These are phyloP conservation scores for Ascosphaera acerosa DNA, from an alignment of 2,329 filamentous ascomycete species.

Conservation along the genomic window DNA sequence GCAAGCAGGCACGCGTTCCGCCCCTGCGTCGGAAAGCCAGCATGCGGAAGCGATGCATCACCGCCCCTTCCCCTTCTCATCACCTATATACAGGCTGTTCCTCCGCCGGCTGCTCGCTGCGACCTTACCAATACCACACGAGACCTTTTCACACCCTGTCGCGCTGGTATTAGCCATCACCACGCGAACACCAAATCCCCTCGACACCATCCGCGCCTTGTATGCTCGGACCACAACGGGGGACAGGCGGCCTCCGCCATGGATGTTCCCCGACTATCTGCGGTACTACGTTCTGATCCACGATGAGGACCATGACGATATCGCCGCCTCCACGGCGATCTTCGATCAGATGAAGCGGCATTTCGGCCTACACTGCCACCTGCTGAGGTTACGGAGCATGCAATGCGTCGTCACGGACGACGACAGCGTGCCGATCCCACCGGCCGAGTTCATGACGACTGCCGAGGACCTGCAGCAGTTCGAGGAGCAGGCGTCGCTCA, in stretches of 20 bases:
- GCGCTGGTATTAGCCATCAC: conserved; percentile 89
- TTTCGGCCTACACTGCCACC: conserved; percentile 82
- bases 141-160: conserved; percentile 86
- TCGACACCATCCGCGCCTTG: conserved; percentile 61
- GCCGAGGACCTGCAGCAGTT: conserved; percentile 34
- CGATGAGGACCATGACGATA: conserved; percentile 87
- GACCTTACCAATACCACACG: conserved; percentile 53
- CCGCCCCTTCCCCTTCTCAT: conserved; percentile 23
- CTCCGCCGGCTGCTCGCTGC: conserved; percentile 61
- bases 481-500: conserved; percentile 7
- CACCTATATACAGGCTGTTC: conserved; percentile 67
- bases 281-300: conserved; percentile 93
- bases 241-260: conserved; percentile 45
- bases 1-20: conserved; percentile 28
- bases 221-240: conserved; percentile 70
- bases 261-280: conserved; percentile 78
- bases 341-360: conserved; percentile 99
- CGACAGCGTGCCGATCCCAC: conserved; percentile 58
- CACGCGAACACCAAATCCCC: conserved; percentile 57
- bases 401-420: conserved; percentile 77
- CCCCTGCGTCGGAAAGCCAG: too few relatives aligned
- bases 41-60: too few relatives aligned
- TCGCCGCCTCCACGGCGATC: conserved; percentile 61
- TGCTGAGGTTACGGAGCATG: conserved; percentile 60
- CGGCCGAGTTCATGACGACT: conserved; percentile 72